Evolutionary conservation across 306 rosid species (phyloP).

Genomic region (Dryas octopetala): DNA sequence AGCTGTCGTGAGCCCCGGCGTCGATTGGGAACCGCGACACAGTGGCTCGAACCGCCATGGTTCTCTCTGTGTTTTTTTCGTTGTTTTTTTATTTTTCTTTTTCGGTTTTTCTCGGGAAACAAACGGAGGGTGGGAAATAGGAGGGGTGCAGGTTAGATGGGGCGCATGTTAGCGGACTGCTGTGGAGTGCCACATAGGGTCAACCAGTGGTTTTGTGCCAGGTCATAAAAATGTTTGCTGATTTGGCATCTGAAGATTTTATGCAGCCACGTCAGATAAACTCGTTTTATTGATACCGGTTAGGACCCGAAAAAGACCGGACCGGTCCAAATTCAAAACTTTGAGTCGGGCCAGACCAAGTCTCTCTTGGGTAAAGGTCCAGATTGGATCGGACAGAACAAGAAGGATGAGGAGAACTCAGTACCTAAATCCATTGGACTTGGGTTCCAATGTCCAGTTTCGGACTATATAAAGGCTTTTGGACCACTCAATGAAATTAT

Average conservation of each 20-base stretch:
- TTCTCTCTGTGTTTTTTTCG: neutral
- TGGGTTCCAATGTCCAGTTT: too few relatives aligned
- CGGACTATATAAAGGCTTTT: too few relatives aligned
- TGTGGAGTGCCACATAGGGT: conserved; percentile 21
- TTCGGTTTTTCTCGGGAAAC: conserved; percentile 12
- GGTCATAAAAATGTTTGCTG: neutral
- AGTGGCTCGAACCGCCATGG: conserved; percentile 87
- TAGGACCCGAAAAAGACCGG: too few relatives aligned
- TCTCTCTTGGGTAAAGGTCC: too few relatives aligned
- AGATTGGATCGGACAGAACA: too few relatives aligned
- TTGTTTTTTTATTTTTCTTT: neutral
- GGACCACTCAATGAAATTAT: too few relatives aligned
- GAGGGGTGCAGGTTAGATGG: conserved; percentile 12
- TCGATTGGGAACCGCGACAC: conserved; percentile 83
- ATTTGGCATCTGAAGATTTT: neutral
- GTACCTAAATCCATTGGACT: too few relatives aligned
- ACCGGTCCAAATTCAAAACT: too few relatives aligned
- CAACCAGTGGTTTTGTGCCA: conserved; percentile 28
- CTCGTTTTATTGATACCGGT: too few relatives aligned
- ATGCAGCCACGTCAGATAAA: neutral
- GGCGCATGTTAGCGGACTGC: neutral
- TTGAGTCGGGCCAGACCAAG: too few relatives aligned
- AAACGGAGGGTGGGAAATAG: conserved; percentile 9
- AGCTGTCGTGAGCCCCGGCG: conserved; percentile 74
- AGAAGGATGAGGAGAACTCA: too few relatives aligned